Evolutionary conservation across 1,284 basidiomycete species (phyloP).

Genomic region (Clitocybe nebularis): DNA sequence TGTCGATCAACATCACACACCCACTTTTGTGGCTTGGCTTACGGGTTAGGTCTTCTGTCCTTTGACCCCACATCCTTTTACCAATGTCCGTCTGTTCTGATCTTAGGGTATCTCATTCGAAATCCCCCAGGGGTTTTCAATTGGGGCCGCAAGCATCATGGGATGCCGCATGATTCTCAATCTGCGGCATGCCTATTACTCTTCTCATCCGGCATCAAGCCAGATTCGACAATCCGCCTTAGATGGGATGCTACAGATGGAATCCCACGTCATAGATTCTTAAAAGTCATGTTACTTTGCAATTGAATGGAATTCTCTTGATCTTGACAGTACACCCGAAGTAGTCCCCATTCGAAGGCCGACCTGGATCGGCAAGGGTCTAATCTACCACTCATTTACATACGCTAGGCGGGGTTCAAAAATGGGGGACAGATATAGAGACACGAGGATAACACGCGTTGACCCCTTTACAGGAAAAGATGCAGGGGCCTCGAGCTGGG

Average conservation of each 20-base stretch:
- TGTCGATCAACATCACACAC: constrained; percentile 2
- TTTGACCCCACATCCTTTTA: not conserved
- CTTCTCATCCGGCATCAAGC: not conserved
- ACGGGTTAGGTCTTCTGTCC: not conserved
- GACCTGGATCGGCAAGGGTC: no score
- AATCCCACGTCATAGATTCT: no score
- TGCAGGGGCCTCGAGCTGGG: no score
- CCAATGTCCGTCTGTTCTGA: not conserved
- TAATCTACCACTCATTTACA: no score
- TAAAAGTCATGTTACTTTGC: no score
- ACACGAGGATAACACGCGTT: no score
- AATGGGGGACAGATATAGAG: no score
- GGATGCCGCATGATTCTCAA: constrained; percentile 8
- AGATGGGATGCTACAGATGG: not conserved
- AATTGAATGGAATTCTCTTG: no score
- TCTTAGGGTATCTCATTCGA: constrained; percentile 1
- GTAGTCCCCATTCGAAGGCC: no score
- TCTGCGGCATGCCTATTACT: not conserved
- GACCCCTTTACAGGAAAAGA: no score
- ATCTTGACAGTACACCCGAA: no score
- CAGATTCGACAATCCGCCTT: not conserved
- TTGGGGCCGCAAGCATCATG: constrained; percentile 1
- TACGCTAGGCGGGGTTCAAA: no score
- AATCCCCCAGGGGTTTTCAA: constrained; percentile 6
- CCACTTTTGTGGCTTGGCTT: constrained; percentile 1